phyloP scores from a whole-genome alignment of 116 monocot genomes.

The Thalassia testudinum region DNA sequence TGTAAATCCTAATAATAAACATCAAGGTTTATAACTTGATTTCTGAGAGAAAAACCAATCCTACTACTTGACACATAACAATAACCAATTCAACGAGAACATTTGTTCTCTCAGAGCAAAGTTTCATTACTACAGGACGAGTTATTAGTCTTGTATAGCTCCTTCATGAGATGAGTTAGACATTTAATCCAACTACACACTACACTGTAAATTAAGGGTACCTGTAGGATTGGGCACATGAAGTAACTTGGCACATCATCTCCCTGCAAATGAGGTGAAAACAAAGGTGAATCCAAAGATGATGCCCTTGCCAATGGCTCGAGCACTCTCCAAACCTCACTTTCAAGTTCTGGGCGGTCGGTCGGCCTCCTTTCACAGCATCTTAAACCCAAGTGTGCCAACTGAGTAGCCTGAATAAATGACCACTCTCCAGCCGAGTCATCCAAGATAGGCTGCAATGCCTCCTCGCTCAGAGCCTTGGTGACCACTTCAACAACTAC shows the following conservation, averaged over 20 bases:
- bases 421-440: conserved; percentile 65
- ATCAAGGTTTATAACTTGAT: no score
- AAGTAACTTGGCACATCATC: conserved; percentile 32
- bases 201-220: conserved; percentile 2
- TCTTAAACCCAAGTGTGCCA: conserved; percentile 40
- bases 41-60: no score
- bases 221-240: conserved; percentile 63
- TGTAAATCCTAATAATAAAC: no score
- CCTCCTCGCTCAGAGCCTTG: conserved; percentile 18
- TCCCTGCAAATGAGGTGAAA: conserved; percentile 6
- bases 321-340: conserved; percentile 43
- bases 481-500: conserved; percentile 35
- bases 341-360: conserved; percentile 29
- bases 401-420: conserved; percentile 29
- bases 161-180: neutral
- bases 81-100: no score
- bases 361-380: conserved; percentile 45
- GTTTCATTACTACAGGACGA: no score
- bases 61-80: no score
- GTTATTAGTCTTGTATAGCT: neutral
- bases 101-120: no score
- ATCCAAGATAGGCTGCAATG: conserved; percentile 35
- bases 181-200: neutral
- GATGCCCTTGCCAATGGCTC: conserved; percentile 20
- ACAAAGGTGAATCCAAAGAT: neutral